A percentile compares a stretch with the other conserved stretches of the same genome.
Conservation (phyloP, 176 grass and related monocot species). For the Calamus simplicifolius region DNA sequence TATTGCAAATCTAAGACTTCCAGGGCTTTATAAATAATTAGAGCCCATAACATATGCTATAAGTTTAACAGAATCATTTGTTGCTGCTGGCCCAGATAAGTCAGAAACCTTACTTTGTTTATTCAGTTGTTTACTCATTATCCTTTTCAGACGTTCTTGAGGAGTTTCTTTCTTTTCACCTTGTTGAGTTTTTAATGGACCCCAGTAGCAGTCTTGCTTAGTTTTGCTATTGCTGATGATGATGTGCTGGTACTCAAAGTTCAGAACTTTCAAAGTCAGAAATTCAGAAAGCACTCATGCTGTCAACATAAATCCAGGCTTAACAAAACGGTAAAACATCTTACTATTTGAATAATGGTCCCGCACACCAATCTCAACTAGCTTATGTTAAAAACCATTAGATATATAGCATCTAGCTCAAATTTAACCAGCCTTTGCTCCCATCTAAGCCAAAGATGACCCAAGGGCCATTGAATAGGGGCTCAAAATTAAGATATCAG, state of each 20-base stretch:
- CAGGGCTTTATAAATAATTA: not conserved
- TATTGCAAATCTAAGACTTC: not conserved
- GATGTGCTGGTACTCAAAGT: constrained; percentile 38
- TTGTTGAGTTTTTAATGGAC: constrained; percentile 43
- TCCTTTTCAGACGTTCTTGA: constrained; percentile 97
- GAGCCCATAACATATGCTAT: no score
- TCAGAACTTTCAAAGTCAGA: not conserved
- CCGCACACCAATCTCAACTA: no score
- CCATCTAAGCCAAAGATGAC: no score
- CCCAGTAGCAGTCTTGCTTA: constrained; percentile 63
- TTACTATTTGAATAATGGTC: no score
- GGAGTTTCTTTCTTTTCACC: constrained; percentile 97
- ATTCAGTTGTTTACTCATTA: constrained; percentile 99
- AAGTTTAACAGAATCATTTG: not conserved
- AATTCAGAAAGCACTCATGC: not conserved
- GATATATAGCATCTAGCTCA: no score
- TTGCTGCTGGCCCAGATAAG: constrained; percentile 7
- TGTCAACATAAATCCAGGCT: no score
- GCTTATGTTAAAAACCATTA: no score
- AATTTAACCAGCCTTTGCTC: no score
- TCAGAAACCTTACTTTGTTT: constrained; percentile 85
- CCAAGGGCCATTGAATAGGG: no score
- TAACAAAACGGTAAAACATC: no score
- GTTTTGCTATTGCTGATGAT: constrained; percentile 66
- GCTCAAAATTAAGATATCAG: no score